These are phyloP conservation scores for Fraxinus platypoda DNA, from an alignment of 305 asterid genomes.

Conservation along the genomic window DNA sequence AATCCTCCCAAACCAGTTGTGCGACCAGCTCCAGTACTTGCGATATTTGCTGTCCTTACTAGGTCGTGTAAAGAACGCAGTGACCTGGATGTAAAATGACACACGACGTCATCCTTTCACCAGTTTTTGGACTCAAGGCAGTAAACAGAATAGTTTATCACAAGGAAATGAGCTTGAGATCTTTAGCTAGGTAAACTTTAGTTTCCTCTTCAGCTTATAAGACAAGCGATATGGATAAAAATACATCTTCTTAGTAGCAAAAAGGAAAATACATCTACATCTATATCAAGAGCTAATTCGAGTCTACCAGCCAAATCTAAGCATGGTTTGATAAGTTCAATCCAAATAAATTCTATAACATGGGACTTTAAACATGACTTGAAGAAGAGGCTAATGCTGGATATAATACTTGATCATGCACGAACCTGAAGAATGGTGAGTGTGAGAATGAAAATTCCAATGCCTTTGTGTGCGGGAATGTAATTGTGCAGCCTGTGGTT, in stretches of 20 bases:
- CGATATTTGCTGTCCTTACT: constrained; percentile 63
- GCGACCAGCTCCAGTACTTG: constrained; percentile 71
- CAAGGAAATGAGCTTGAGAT: not conserved
- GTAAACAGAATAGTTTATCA: not conserved
- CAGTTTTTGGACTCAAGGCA: not conserved
- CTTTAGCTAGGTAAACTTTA: not conserved
- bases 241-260: not conserved
- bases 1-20: constrained; percentile 67
- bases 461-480: constrained; percentile 75
- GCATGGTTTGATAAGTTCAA: not conserved
- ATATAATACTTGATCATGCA: not conserved
- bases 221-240: not conserved
- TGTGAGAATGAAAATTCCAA: constrained; percentile 69
- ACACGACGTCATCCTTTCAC: not conserved
- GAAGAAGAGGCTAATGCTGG: not conserved
- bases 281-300: not conserved
- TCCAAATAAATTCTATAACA: not conserved
- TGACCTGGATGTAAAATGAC: constrained; percentile 39
- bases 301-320: not conserved
- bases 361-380: not conserved
- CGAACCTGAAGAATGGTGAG: constrained; percentile 75
- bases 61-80: constrained; percentile 73
- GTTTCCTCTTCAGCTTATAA: not conserved
- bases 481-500: constrained; percentile 49
- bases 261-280: not conserved